phyloP scores from a whole-genome alignment of 169 alveolate species.

The Eimeria maxima region DNA sequence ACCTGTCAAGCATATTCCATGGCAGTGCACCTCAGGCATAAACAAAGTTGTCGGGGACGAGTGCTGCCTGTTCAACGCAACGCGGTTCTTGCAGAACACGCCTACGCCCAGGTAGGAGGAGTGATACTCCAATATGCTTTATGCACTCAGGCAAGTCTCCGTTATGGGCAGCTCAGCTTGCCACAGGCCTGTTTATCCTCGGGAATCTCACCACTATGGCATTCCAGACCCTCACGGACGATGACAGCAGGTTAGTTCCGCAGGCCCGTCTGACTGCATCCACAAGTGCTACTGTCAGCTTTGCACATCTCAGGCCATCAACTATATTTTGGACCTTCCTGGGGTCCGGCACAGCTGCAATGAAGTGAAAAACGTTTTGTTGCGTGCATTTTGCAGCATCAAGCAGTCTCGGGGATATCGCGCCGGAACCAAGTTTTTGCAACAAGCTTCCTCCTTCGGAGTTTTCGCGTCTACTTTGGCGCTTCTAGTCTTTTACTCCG shows the following conservation, averaged over 20 bases:
- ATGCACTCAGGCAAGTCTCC: conserved; percentile 83
- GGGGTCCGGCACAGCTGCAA: background rate
- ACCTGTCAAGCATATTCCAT: background rate
- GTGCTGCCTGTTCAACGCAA: background rate
- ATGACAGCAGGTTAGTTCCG: conserved; percentile 89
- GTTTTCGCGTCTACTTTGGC: conserved; percentile 92
- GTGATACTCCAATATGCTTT: background rate
- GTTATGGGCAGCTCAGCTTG: conserved; percentile 89
- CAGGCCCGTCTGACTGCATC: background rate
- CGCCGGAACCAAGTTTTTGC: conserved; percentile 93
- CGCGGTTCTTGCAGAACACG: background rate
- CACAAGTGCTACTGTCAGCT: background rate
- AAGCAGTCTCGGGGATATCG: conserved; percentile 94
- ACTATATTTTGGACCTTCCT: background rate
- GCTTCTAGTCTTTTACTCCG: conserved; percentile 91
- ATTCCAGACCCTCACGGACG: conserved; percentile 92
- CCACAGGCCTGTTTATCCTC: conserved; percentile 90
- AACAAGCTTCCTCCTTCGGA: conserved; percentile 93
- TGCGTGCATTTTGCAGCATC: conserved; percentile 86
- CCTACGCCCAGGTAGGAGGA: background rate
- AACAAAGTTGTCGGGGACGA: background rate
- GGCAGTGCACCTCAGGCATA: conserved; percentile 3
- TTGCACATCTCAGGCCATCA: too few relatives aligned
- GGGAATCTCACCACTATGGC: conserved; percentile 93
- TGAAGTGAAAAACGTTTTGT: background rate